Evolutionary conservation across 2,329 filamentous ascomycete species (phyloP).

Genomic region (Didymella segeticola): DNA sequence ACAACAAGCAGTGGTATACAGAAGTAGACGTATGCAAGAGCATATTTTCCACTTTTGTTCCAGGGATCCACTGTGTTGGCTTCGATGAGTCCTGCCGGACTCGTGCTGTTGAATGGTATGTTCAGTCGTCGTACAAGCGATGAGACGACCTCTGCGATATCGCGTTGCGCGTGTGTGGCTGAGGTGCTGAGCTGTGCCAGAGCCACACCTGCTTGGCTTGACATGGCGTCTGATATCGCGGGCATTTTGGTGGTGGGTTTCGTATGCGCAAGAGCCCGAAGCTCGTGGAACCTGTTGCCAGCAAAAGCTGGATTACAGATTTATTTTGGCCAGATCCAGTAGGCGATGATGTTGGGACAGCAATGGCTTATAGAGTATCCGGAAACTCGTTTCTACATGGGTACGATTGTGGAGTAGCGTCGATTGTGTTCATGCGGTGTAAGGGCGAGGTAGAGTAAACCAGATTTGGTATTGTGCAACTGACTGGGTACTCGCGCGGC

Average conservation of each 20-base stretch:
- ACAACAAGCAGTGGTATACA: slow-evolving; percentile 72
- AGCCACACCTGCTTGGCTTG: slow-evolving; percentile 36
- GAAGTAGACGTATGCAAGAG: slow-evolving; percentile 87
- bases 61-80: slow-evolving; percentile 75
- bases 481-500: slow-evolving; percentile 29
- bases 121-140: slow-evolving; percentile 56
- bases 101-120: slow-evolving; percentile 63
- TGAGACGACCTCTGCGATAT: slow-evolving; percentile 35
- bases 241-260: slow-evolving; percentile 39
- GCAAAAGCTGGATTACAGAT: slow-evolving; percentile 40
- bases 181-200: slow-evolving; percentile 38
- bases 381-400: slow-evolving; percentile 41
- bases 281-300: slow-evolving; percentile 42
- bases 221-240: slow-evolving; percentile 40
- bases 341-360: slow-evolving; percentile 15
- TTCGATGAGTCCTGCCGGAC: slow-evolving; percentile 61
- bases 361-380: slow-evolving; percentile 32
- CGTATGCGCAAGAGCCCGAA: slow-evolving; percentile 17
- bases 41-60: slow-evolving; percentile 83
- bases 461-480: slow-evolving; percentile 29
- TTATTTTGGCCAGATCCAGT: slow-evolving; percentile 17
- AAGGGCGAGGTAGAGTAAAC: slow-evolving; percentile 35
- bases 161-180: slow-evolving; percentile 38
- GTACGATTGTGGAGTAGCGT: slow-evolving; percentile 31
- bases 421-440: slow-evolving; percentile 43